phyloP scores from a whole-genome alignment of 768 basidiomycete species.

The Holtermanniella nyarrowii region DNA sequence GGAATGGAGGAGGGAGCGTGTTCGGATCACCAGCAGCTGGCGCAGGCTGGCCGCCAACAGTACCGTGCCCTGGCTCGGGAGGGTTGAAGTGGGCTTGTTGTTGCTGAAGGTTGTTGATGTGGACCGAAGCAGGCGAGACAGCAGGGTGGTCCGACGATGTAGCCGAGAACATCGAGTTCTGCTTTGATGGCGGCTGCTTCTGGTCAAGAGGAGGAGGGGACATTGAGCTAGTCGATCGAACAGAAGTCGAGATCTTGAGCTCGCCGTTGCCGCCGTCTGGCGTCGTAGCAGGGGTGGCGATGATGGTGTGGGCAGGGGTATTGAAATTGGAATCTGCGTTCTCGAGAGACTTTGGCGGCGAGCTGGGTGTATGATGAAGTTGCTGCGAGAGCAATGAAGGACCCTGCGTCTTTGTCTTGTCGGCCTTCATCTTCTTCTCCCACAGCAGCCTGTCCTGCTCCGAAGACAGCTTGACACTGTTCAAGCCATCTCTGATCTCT shows the following conservation, averaged over 20 bases:
- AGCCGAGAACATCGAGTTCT: constrained; percentile 13
- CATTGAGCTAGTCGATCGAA: constrained; percentile 29
- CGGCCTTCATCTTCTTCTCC: constrained; percentile 32
- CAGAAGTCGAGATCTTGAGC: constrained; percentile 30
- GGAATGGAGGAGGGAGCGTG: constrained; percentile 42
- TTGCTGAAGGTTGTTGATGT: constrained; percentile 33
- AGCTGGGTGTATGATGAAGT: constrained; percentile 34
- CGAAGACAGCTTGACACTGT: constrained; percentile 38
- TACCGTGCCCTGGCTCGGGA: constrained; percentile 14
- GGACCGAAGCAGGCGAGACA: constrained; percentile 29
- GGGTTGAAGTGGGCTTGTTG: constrained; percentile 31
- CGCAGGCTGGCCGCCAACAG: constrained; percentile 21
- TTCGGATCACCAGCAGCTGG: constrained; percentile 44
- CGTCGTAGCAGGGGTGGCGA: constrained; percentile 33
- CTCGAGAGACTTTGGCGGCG: constrained; percentile 8
- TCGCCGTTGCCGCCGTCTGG: constrained; percentile 13
- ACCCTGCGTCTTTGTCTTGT: constrained; percentile 40
- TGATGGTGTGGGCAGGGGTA: constrained; percentile 21
- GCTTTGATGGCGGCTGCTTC: neutral
- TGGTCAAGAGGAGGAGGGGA: constrained; percentile 14
- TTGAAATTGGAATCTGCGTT: constrained; percentile 17
- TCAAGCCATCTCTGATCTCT: constrained; percentile 47
- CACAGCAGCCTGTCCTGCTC: constrained; percentile 27
- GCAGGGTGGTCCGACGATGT: constrained; percentile 10
- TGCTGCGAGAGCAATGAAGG: constrained; percentile 68